phyloP scores from a whole-genome alignment of 805 yeast species.

The Yarrowia sp. region DNA sequence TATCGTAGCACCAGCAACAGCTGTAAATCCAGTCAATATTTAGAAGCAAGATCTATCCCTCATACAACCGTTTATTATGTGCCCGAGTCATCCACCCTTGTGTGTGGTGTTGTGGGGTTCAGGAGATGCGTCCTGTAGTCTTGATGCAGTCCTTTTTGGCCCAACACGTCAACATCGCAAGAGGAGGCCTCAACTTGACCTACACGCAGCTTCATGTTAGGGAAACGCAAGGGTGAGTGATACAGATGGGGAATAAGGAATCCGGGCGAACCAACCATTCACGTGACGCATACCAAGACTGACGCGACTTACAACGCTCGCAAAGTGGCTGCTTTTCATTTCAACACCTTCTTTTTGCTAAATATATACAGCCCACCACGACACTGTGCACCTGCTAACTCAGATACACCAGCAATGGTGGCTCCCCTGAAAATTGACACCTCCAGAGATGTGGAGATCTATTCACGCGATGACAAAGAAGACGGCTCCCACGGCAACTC shows the following conservation, averaged over 20 bases:
- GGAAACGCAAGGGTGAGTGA: slow-evolving; percentile 24
- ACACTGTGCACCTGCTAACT: not conserved
- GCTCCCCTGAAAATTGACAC: slow-evolving; percentile 24
- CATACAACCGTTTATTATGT: not conserved
- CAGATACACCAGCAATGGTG: slow-evolving; percentile 25
- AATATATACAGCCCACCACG: not conserved
- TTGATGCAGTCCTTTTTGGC: slow-evolving; percentile 21
- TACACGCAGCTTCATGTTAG: slow-evolving; percentile 21
- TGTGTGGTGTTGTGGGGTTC: slow-evolving; percentile 20
- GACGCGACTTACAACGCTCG: too few relatives aligned
- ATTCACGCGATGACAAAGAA: slow-evolving; percentile 17
- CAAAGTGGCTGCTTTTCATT: too few relatives aligned
- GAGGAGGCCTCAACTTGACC: not conserved
- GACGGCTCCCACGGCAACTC: not conserved
- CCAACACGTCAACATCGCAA: slow-evolving; percentile 24
- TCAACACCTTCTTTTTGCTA: too few relatives aligned
- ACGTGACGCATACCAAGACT: not conserved
- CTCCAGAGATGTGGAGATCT: slow-evolving; percentile 17
- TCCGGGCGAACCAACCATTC: too few relatives aligned
- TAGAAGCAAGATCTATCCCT: not conserved
- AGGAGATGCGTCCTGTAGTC: slow-evolving; percentile 17
- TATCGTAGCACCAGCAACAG: too few relatives aligned
- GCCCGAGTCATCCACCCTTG: not conserved
- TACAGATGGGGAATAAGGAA: not conserved
- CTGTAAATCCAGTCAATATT: not conserved